phyloP scores from a whole-genome alignment of 2,329 filamentous ascomycete species.

The Aspergillus costaricaensis region DNA sequence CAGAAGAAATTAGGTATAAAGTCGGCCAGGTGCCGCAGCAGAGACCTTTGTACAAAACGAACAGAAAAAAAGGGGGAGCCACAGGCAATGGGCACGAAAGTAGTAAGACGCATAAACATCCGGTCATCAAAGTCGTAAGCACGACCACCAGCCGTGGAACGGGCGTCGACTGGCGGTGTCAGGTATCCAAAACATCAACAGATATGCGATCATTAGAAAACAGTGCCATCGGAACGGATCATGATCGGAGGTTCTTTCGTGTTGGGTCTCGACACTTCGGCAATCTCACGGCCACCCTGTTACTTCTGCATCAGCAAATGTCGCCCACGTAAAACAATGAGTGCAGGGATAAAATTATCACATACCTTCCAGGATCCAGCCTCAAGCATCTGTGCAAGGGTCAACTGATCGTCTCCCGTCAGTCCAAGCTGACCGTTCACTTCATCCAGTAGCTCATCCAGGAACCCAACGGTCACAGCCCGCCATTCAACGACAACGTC shows the following conservation, averaged over 20 bases:
- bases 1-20: constrained; percentile 18
- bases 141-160: constrained; percentile 22
- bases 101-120: constrained; percentile 21
- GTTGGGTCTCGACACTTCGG: constrained; percentile 91
- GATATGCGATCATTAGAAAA: constrained; percentile 65
- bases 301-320: constrained; percentile 34
- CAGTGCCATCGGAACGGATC: constrained; percentile 93
- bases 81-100: constrained; percentile 1
- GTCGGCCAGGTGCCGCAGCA: constrained; percentile 7
- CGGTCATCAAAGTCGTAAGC: constrained; percentile 38
- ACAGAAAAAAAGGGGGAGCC: background rate
- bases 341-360: constrained; percentile 46
- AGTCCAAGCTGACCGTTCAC: constrained; percentile 70
- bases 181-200: constrained; percentile 28
- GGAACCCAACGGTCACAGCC: constrained; percentile 71
- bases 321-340: background rate
- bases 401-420: constrained; percentile 69
- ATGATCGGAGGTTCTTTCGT: constrained; percentile 96
- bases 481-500: constrained; percentile 81
- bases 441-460: constrained; percentile 69
- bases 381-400: constrained; percentile 84
- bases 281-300: constrained; percentile 88
- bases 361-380: constrained; percentile 99
- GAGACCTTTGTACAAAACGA: constrained; percentile 19
- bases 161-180: constrained; percentile 22